phyloP scores from a whole-genome alignment of 768 basidiomycete species.

The Rhodosporidiobolus sp. region DNA sequence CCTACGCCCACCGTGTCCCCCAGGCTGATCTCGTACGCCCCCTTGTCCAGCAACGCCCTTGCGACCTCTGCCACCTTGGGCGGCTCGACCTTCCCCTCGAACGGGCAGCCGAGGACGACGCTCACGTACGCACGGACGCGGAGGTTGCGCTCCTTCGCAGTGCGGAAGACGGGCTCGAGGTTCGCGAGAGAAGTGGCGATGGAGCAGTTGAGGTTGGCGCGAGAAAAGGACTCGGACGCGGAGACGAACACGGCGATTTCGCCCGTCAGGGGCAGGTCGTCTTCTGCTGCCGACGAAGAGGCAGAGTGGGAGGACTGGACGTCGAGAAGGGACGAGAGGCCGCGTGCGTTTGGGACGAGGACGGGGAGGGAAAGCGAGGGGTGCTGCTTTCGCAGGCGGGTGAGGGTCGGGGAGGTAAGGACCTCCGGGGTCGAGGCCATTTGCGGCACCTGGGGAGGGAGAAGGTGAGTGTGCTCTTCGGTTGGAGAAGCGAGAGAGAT shows the following conservation, averaged over 20 bases:
- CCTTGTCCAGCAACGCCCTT: slow-evolving; percentile 74
- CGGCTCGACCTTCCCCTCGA: slow-evolving; percentile 71
- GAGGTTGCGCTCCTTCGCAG: slow-evolving; percentile 62
- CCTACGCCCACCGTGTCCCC: slow-evolving; percentile 90
- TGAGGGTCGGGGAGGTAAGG: slow-evolving; percentile 7
- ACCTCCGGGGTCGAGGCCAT: slow-evolving; percentile 36
- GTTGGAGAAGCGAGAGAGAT: background rate
- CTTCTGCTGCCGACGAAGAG: background rate
- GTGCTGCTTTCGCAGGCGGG: slow-evolving; percentile 2
- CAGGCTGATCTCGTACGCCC: slow-evolving; percentile 76
- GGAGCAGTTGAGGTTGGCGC: slow-evolving; percentile 77
- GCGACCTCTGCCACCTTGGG: slow-evolving; percentile 65
- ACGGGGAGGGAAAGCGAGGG: slow-evolving; percentile 33
- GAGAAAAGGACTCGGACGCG: slow-evolving; percentile 79
- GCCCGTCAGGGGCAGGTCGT: slow-evolving; percentile 52
- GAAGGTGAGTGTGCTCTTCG: background rate
- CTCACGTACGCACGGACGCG: slow-evolving; percentile 54
- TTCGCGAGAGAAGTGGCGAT: slow-evolving; percentile 66
- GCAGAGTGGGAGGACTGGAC: slow-evolving; percentile 3
- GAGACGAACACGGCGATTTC: slow-evolving; percentile 88
- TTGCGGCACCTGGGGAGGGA: slow-evolving; percentile 27
- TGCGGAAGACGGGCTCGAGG: slow-evolving; percentile 61
- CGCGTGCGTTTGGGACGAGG: slow-evolving; percentile 32
- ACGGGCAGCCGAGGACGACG: slow-evolving; percentile 61
- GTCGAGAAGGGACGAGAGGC: slow-evolving; percentile 26